Base-by-base conservation (phyloP, 345 rosid species). In the Eucalyptus leucophloia region DNA sequence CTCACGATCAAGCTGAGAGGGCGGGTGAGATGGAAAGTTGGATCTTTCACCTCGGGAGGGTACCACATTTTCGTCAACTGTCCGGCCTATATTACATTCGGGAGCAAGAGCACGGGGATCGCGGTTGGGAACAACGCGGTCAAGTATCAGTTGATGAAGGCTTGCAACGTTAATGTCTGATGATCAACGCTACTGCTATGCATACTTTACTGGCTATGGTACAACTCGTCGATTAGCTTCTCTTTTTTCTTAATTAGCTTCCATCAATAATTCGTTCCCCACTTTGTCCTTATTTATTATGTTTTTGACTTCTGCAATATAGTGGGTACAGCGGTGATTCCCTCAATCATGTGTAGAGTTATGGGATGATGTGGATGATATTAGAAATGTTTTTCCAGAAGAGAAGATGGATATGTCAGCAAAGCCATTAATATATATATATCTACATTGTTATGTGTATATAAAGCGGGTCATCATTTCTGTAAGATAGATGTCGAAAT, bases 1-100 rank as follows among this genome's bases (percentile, higher is more conserved):
- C 26, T 92, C 77, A 6, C 42, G 51, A 80, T 93, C 91, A 90
- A 53, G 18, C 42, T 90, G 21, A 91, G 89, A 8, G 93, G 93
- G 1, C 60, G 86, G 2, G 86, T 92, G 86, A 91, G 95, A 49
- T 92, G 90, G 91, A 92, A 87, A 87, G 91, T 91, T 17, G 95
- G 95, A 30, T 12, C 86, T 51, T 65, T 93, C 47, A 89, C 34
- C 26, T 86, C 91, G 49, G 90, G 92, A 16, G 50, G 86, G 37
- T 93, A 91, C 91, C 89, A 62, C 87, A 82, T 94, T 14, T 86
- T 89, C 87, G 93, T 94, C 65, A 86, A 51, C 18, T 94, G 94
- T 85, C 94, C 92, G 19, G 95, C 95, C 16, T 54, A 7, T 51
- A 93, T 92, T 18, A 49, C 90, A 15, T 89, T 92, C 8, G 93